These are phyloP conservation scores for Stephanodiscus triporus DNA, from an alignment of 108 stramenopile genomes.

Conservation along the genomic window DNA sequence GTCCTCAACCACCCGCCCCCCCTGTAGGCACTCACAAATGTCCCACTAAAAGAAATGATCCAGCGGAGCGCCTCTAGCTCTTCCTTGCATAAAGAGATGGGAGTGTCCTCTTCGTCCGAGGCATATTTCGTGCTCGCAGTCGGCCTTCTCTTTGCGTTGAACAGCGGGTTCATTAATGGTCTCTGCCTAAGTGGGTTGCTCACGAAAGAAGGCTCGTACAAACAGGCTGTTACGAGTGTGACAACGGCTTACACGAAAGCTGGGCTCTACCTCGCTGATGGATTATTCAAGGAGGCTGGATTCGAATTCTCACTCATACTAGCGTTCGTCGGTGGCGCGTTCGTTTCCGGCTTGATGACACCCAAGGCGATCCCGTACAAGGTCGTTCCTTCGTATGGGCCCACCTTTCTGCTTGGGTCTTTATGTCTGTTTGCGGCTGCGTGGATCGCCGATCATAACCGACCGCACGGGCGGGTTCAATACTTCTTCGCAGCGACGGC, in stretches of 20 bases:
- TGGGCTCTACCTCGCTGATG: constrained; percentile 50
- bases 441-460: constrained; percentile 2
- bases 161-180: constrained; percentile 70
- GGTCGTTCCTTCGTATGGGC: constrained; percentile 52
- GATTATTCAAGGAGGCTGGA: constrained; percentile 20
- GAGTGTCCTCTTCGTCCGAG: constrained; percentile 23
- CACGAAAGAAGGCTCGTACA: constrained; percentile 4
- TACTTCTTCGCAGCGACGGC: constrained; percentile 50
- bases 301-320: constrained; percentile 31
- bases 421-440: constrained; percentile 25
- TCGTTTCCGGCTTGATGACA: constrained; percentile 38
- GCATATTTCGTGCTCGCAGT: constrained; percentile 33
- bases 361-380: constrained; percentile 44
- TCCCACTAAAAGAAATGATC: too few relatives aligned
- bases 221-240: constrained; percentile 55
- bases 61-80: too few relatives aligned
- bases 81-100: constrained; percentile 8
- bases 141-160: constrained; percentile 47
- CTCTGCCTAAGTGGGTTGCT: constrained; percentile 52
- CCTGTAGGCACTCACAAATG: too few relatives aligned
- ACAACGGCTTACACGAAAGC: constrained; percentile 66
- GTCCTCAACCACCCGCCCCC: too few relatives aligned
- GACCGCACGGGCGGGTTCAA: constrained; percentile 5
- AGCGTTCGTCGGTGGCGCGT: constrained; percentile 39
- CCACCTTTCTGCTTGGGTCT: constrained; percentile 52